Percentiles rank a stretch among this genome's conserved stretches.
Conservation (phyloP, 257 asterid genomes). For the Paulownia fortunei region DNA sequence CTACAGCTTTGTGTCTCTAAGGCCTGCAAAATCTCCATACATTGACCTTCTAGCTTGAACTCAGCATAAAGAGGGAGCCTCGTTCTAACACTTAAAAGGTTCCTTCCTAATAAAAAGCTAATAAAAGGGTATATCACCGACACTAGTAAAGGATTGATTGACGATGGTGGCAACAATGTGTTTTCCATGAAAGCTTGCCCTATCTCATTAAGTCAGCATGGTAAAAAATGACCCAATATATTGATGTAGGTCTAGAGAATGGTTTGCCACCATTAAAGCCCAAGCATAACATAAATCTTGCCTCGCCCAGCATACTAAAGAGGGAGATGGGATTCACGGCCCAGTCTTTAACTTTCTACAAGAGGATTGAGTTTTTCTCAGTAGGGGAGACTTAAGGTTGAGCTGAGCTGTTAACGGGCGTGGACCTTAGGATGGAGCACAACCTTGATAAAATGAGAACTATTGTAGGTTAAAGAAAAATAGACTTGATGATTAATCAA, state of each 20-base stretch:
- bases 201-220: background rate
- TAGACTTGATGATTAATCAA: background rate
- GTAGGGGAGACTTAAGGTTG: background rate
- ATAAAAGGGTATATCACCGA: background rate
- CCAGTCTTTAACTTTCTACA: background rate
- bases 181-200: background rate
- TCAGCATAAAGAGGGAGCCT: background rate
- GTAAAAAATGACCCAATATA: background rate
- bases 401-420: background rate
- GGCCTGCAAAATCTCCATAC: background rate
- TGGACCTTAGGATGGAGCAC: constrained; percentile 1
- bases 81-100: background rate
- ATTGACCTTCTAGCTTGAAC: constrained; percentile 3
- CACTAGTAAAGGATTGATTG: background rate
- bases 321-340: background rate
- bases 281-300: background rate
- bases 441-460: background rate
- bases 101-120: background rate
- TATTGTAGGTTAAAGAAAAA: background rate
- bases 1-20: background rate
- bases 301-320: background rate
- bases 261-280: background rate
- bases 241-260: background rate
- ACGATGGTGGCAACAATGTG: background rate
- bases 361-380: background rate